These are phyloP conservation scores for Botrytis paeoniae DNA, from an alignment of 2,329 filamentous ascomycete genomes.

Conservation along the genomic window DNA sequence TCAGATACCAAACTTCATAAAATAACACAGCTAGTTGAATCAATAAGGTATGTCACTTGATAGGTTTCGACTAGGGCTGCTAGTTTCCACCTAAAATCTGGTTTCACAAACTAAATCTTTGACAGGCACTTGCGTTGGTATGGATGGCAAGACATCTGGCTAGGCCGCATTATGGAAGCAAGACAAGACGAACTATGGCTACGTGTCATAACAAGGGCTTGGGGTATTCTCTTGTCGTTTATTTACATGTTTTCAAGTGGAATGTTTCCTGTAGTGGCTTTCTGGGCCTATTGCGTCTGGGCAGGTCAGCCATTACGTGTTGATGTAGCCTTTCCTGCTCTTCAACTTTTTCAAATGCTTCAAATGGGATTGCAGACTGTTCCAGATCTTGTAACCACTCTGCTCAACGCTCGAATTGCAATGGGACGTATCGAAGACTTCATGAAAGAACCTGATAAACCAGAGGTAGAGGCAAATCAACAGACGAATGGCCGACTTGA, in stretches of 20 bases:
- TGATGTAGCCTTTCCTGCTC: conserved; percentile 81
- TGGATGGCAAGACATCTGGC: conserved; percentile 76
- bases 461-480: conserved; percentile 43
- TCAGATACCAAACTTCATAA: conserved; percentile 78
- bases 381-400: conserved; percentile 69
- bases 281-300: conserved; percentile 75
- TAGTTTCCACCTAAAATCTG: neutral
- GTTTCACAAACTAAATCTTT: neutral
- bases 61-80: neutral
- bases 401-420: conserved; percentile 80
- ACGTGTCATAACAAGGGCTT: conserved; percentile 61
- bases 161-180: conserved; percentile 64
- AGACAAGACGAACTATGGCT: conserved; percentile 65
- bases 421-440: conserved; percentile 80
- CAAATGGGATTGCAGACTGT: conserved; percentile 71
- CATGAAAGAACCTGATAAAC: conserved; percentile 81
- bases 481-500: conserved; percentile 39
- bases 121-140: conserved; percentile 41
- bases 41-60: conserved; percentile 27
- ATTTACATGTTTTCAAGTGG: conserved; percentile 70
- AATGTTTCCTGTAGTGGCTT: conserved; percentile 75
- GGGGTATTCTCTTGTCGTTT: conserved; percentile 61
- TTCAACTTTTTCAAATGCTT: conserved; percentile 76
- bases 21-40: conserved; percentile 79
- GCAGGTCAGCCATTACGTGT: conserved; percentile 67